phyloP scores from a whole-genome alignment of 169 alveolate genomes.

The Cryptosporidium bovis region DNA sequence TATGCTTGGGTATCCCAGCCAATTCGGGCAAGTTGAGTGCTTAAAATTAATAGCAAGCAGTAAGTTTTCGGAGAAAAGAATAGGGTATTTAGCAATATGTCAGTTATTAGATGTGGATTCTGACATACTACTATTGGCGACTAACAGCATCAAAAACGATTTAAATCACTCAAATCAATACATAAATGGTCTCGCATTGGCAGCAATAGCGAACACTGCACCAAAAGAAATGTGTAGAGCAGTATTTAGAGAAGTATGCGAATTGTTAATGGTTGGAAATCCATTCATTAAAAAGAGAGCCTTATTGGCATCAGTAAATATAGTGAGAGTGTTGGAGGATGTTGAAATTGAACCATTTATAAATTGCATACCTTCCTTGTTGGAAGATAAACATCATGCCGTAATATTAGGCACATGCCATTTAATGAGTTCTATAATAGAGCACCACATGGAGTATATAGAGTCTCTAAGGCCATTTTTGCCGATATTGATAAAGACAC shows the following conservation, averaged over 20 bases:
- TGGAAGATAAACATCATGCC: slow-evolving; percentile 97
- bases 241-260: slow-evolving; percentile 90
- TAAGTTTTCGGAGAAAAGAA: slow-evolving; percentile 94
- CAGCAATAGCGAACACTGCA: slow-evolving; percentile 97
- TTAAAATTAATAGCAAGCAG: slow-evolving; percentile 95
- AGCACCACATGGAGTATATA: slow-evolving; percentile 86
- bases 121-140: slow-evolving; percentile 97
- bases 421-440: slow-evolving; percentile 90
- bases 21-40: slow-evolving; percentile 98
- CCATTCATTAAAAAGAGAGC: slow-evolving; percentile 97
- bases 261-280: slow-evolving; percentile 90
- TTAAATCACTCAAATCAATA: slow-evolving; percentile 91
- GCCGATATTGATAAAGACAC: slow-evolving; percentile 76
- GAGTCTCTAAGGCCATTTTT: slow-evolving; percentile 75
- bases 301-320: slow-evolving; percentile 87
- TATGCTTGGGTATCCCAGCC: slow-evolving; percentile 96
- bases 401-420: slow-evolving; percentile 93
- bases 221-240: slow-evolving; percentile 97
- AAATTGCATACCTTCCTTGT: slow-evolving; percentile 87
- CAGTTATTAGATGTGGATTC: slow-evolving; percentile 96
- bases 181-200: slow-evolving; percentile 96
- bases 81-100: slow-evolving; percentile 97
- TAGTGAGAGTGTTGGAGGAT: slow-evolving; percentile 80
- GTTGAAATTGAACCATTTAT: slow-evolving; percentile 85
- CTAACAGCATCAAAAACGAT: slow-evolving; percentile 97